phyloP scores from a whole-genome alignment of 2,329 filamentous ascomycete genomes.

The Xylaria sp. region DNA sequence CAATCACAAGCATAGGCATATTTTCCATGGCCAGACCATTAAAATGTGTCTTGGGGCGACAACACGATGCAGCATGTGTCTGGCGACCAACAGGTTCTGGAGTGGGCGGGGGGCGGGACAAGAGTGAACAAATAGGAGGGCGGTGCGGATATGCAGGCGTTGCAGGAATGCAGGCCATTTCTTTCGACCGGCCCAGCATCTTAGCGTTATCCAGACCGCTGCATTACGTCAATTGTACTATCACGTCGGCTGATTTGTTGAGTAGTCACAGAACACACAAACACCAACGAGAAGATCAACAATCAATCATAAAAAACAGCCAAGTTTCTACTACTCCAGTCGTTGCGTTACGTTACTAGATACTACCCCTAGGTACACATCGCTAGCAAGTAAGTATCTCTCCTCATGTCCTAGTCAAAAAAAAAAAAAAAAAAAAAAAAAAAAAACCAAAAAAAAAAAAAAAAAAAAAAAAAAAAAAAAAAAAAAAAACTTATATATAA shows the following conservation, averaged over 20 bases:
- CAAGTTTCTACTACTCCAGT: neutral
- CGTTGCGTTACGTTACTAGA: neutral
- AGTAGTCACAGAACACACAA: slow-evolving; percentile 30
- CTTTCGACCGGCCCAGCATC: slow-evolving; percentile 25
- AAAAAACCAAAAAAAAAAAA: too few species aligned
- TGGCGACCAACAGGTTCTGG: slow-evolving; percentile 17
- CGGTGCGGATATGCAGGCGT: slow-evolving; percentile 18
- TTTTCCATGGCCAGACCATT: neutral
- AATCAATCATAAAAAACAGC: slow-evolving; percentile 13
- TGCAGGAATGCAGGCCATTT: slow-evolving; percentile 17
- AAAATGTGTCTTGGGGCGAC: slow-evolving; percentile 2
- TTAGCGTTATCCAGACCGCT: slow-evolving; percentile 27
- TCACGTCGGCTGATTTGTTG: slow-evolving; percentile 32
- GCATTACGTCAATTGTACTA: slow-evolving; percentile 47
- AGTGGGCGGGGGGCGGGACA: slow-evolving; percentile 22
- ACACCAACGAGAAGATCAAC: slow-evolving; percentile 7
- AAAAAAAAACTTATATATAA: too few species aligned
- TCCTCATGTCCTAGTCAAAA: neutral
- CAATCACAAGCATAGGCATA: neutral
- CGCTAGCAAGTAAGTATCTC: neutral
- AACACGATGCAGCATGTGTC: slow-evolving; percentile 29
- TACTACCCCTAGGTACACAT: neutral
- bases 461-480: too few species aligned
- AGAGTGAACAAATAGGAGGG: slow-evolving; percentile 30
- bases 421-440: too few species aligned